Evolutionary conservation across 495 filamentous ascomycete genomes (phyloP).

Genomic region (Penicillium canariense): DNA sequence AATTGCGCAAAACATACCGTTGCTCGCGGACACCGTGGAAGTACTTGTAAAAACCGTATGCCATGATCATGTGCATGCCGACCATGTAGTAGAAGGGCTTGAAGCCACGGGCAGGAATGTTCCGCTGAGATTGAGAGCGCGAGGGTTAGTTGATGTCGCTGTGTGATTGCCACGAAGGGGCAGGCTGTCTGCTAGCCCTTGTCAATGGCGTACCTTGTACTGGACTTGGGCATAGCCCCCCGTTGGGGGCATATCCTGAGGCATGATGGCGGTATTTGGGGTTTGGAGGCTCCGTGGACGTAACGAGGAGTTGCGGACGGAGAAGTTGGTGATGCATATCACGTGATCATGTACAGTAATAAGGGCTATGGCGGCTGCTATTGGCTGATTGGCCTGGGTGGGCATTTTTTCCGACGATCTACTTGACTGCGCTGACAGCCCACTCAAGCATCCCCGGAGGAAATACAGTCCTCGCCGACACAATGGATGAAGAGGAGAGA

Average conservation of each 20-base stretch:
- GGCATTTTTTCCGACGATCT: constrained; percentile 26
- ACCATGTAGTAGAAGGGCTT: constrained; percentile 72
- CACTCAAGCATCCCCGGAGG: not conserved
- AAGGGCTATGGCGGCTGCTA: constrained; percentile 26
- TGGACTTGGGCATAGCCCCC: constrained; percentile 95
- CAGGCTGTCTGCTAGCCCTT: constrained; percentile 4
- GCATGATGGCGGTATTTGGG: constrained; percentile 42
- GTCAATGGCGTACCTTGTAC: constrained; percentile 73
- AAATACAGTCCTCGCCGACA: not conserved
- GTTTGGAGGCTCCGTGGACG: constrained; percentile 20
- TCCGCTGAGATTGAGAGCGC: constrained; percentile 59
- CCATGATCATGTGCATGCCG: constrained; percentile 71
- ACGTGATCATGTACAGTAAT: constrained; percentile 40
- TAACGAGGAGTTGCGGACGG: constrained; percentile 27
- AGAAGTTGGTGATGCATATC: constrained; percentile 39
- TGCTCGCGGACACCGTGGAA: constrained; percentile 77
- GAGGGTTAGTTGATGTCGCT: constrained; percentile 18
- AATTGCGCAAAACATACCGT: constrained; percentile 59
- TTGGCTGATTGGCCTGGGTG: constrained; percentile 27
- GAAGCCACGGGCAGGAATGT: constrained; percentile 90
- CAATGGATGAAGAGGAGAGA: constrained; percentile 54
- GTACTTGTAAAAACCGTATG: constrained; percentile 83
- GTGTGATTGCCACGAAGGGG: constrained; percentile 2
- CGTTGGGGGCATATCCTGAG: constrained; percentile 84
- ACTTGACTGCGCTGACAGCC: constrained; percentile 13